Evolutionary conservation across 2,329 filamentous ascomycete species (phyloP).

Genomic region (Fusarium sarcochroum): DNA sequence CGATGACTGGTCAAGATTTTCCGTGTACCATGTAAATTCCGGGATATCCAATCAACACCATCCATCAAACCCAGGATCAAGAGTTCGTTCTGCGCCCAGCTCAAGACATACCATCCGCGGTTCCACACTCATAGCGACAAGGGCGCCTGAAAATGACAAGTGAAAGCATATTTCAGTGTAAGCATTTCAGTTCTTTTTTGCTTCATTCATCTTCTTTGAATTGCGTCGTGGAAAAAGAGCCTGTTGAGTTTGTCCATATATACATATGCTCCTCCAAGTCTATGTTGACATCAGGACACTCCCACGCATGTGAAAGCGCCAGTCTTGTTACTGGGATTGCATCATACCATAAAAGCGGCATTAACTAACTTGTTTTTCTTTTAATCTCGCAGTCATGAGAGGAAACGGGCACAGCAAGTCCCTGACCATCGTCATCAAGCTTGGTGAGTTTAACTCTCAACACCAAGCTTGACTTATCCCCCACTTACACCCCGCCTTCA

Average conservation of each 20-base stretch:
- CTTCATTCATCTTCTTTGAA: slow-evolving; percentile 30
- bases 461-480: slow-evolving; percentile 25
- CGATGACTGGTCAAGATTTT: too few relatives aligned
- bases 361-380: slow-evolving; percentile 66
- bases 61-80: slow-evolving; percentile 36
- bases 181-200: slow-evolving; percentile 33
- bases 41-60: slow-evolving; percentile 46
- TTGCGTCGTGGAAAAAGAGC: slow-evolving; percentile 23
- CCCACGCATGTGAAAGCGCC: slow-evolving; percentile 27
- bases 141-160: slow-evolving; percentile 48
- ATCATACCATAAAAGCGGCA: slow-evolving; percentile 25
- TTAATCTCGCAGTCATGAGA: slow-evolving; percentile 71
- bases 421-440: slow-evolving; percentile 81
- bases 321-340: slow-evolving; percentile 11
- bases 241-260: slow-evolving; percentile 27
- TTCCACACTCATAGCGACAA: slow-evolving; percentile 47
- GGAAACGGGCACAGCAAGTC: slow-evolving; percentile 59
- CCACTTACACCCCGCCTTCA: slow-evolving; percentile 40
- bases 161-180: slow-evolving; percentile 47
- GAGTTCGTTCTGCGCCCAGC: slow-evolving; percentile 33
- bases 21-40: too few relatives aligned
- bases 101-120: slow-evolving; percentile 45
- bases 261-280: slow-evolving; percentile 24
- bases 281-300: slow-evolving; percentile 10
- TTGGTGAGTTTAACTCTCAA: slow-evolving; percentile 70